Evolutionary conservation across 228 moss, liverwort and hornwort species (phyloP).

Genomic region (Sphagnum magellanicum): DNA sequence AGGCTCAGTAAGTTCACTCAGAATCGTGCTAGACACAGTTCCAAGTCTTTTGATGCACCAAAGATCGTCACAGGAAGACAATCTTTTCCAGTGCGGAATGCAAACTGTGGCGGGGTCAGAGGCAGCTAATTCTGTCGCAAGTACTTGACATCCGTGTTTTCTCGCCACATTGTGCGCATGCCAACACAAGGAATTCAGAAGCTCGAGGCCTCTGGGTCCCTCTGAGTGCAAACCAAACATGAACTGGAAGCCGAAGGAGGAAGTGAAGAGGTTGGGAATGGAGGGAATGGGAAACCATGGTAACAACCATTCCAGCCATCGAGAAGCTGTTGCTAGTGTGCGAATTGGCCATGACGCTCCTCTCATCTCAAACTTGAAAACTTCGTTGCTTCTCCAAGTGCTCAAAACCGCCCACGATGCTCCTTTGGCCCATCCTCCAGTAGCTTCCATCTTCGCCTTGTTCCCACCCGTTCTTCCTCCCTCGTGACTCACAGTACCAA

Average conservation of each 20-base stretch:
- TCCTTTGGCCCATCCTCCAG: slow-evolving; percentile 20
- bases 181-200: slow-evolving; percentile 73
- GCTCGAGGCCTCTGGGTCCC: slow-evolving; percentile 38
- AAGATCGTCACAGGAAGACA: slow-evolving; percentile 74
- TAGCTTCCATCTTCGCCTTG: slow-evolving; percentile 13
- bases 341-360: slow-evolving; percentile 64
- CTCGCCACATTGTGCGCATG: slow-evolving; percentile 85
- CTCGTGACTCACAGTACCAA: slow-evolving; percentile 30
- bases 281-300: slow-evolving; percentile 81
- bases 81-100: slow-evolving; percentile 82
- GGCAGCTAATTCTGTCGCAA: slow-evolving; percentile 74
- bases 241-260: slow-evolving; percentile 81
- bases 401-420: slow-evolving; percentile 87
- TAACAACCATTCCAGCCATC: slow-evolving; percentile 61
- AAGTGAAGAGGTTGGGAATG: slow-evolving; percentile 79
- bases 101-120: slow-evolving; percentile 50
- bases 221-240: slow-evolving; percentile 80
- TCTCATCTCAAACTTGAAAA: slow-evolving; percentile 73
- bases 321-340: slow-evolving; percentile 55
- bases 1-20: too few species aligned
- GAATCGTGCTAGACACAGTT: background rate
- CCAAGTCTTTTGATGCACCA: slow-evolving; percentile 80
- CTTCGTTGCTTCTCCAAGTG: slow-evolving; percentile 91
- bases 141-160: slow-evolving; percentile 62
- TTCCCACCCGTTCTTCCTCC: slow-evolving; percentile 1